These are phyloP conservation scores for Solanum chilense DNA, from an alignment of 257 asterid genomes.

Conservation along the genomic window DNA sequence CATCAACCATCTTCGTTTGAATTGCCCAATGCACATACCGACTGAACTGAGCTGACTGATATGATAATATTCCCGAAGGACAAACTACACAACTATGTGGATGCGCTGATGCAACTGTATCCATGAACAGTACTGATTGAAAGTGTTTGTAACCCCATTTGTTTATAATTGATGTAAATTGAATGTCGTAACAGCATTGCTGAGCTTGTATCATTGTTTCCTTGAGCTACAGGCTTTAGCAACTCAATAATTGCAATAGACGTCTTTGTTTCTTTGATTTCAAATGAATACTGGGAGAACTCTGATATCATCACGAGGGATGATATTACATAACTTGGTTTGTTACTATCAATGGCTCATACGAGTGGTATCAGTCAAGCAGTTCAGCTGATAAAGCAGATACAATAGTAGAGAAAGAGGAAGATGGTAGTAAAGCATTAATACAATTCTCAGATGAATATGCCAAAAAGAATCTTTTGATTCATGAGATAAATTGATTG, in stretches of 20 bases:
- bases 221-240: neutral
- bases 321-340: neutral
- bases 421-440: neutral
- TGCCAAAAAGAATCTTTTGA: neutral
- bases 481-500: neutral
- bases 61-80: neutral
- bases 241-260: neutral
- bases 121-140: neutral
- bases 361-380: neutral
- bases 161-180: neutral
- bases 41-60: neutral
- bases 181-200: neutral
- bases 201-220: neutral
- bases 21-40: neutral
- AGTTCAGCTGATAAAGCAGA: neutral
- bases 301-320: neutral
- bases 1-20: neutral
- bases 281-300: neutral
- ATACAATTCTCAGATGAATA: neutral
- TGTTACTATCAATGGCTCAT: neutral
- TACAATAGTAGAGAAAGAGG: neutral
- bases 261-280: neutral
- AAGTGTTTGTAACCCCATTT: neutral
- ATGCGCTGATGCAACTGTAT: neutral
- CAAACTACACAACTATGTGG: neutral